phyloP scores from a whole-genome alignment of 805 yeast species.

The Saccharomycopsis fodiens region DNA sequence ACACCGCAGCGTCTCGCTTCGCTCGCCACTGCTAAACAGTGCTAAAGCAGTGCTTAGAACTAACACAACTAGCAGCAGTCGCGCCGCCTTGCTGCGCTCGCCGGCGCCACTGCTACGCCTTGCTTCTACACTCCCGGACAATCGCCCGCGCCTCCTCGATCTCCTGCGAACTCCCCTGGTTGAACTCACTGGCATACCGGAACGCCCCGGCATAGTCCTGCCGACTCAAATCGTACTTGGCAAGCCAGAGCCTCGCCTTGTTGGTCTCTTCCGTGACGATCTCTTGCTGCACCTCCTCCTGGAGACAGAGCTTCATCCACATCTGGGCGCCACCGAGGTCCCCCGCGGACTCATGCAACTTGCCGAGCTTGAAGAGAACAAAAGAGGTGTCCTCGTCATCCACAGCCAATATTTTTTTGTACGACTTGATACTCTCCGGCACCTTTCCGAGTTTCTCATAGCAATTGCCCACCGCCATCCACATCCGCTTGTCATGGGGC shows the following conservation, averaged over 20 bases:
- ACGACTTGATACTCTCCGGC: conserved; percentile 72
- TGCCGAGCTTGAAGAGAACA: conserved; percentile 61
- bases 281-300: conserved; percentile 55
- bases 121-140: conserved; percentile 46
- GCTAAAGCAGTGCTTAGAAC: too few species aligned
- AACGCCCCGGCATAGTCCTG: conserved; percentile 62
- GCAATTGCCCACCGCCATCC: conserved; percentile 92
- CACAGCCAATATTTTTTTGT: conserved; percentile 62
- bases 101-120: too few species aligned
- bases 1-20: too few species aligned
- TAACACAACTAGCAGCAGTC: too few species aligned
- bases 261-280: conserved; percentile 59
- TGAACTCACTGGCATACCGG: conserved; percentile 62
- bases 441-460: conserved; percentile 68
- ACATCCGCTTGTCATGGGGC: conserved; percentile 87
- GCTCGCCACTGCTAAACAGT: too few species aligned
- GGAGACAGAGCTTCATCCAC: conserved; percentile 59
- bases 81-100: too few species aligned
- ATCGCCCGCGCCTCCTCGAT: conserved; percentile 84
- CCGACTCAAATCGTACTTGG: conserved; percentile 51
- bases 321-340: conserved; percentile 46
- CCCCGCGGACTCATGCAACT: conserved; percentile 49
- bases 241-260: conserved; percentile 82
- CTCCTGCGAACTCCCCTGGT: conserved; percentile 71
- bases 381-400: conserved; percentile 44